phyloP scores from a whole-genome alignment of 2,329 filamentous ascomycete species.

The Aureobasidium lini region DNA sequence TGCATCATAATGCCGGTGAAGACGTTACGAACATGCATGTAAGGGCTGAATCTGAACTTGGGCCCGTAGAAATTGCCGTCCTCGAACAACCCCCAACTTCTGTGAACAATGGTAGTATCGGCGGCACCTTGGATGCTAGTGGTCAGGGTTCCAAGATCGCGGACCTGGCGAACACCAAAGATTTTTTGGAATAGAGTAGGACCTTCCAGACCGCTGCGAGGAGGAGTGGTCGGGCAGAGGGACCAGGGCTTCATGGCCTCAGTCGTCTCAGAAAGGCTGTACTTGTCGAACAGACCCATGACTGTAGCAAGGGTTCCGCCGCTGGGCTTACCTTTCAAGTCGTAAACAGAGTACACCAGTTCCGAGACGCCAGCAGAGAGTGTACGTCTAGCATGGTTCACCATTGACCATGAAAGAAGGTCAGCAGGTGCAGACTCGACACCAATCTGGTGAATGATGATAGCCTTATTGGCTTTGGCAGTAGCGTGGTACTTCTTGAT shows the following conservation, averaged over 20 bases:
- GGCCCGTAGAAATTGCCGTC: conserved; percentile 48
- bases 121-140: conserved; percentile 45
- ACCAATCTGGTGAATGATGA: conserved; percentile 55
- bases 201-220: conserved; percentile 26
- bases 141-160: conserved; percentile 52
- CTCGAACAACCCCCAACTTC: conserved; percentile 50
- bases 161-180: conserved; percentile 46
- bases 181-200: conserved; percentile 32
- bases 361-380: conserved; percentile 44
- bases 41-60: conserved; percentile 51
- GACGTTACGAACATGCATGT: conserved; percentile 44
- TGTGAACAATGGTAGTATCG: conserved; percentile 52
- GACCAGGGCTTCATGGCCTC: conserved; percentile 50
- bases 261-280: conserved; percentile 22
- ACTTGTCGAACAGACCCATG: conserved; percentile 47
- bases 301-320: conserved; percentile 59
- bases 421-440: conserved; percentile 57
- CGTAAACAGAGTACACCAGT: conserved; percentile 46
- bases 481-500: conserved; percentile 53
- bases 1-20: conserved; percentile 45
- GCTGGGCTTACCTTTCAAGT: conserved; percentile 46
- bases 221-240: conserved; percentile 36
- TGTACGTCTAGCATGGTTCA: conserved; percentile 45
- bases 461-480: conserved; percentile 52
- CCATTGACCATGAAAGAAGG: conserved; percentile 45